Evolutionary conservation across 345 rosid genomes (phyloP).

Genomic region (Combretum micranthum): DNA sequence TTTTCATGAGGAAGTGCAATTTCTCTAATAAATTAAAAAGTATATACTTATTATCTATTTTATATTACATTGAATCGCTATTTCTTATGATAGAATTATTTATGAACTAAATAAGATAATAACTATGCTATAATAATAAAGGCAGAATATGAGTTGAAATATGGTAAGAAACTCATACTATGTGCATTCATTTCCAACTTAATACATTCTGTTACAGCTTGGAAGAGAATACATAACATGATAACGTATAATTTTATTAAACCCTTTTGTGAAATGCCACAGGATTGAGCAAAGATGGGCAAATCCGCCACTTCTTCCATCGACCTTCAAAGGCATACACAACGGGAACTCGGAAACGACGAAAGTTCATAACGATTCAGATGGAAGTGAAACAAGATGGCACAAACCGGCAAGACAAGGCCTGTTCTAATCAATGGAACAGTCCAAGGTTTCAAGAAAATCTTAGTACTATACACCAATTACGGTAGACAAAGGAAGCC

Average conservation of each 20-base stretch:
- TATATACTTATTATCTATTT: too few relatives aligned
- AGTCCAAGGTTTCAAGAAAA: conserved; percentile 78
- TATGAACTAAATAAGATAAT: too few relatives aligned
- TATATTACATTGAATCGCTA: too few relatives aligned
- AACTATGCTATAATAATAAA: too few relatives aligned
- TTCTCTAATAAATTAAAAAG: too few relatives aligned
- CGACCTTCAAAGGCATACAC: conserved; percentile 97
- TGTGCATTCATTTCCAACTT: too few relatives aligned
- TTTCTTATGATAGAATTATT: too few relatives aligned
- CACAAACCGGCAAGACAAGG: conserved; percentile 97
- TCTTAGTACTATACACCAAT: conserved; percentile 87
- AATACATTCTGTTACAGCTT: background rate
- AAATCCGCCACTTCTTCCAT: conserved; percentile 87
- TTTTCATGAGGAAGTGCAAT: too few relatives aligned
- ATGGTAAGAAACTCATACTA: too few relatives aligned
- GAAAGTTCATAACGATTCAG: conserved; percentile 79
- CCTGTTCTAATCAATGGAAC: conserved; percentile 45
- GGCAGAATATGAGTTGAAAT: too few relatives aligned
- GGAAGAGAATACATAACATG: background rate
- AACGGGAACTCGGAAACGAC: conserved; percentile 85
- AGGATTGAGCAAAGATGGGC: conserved; percentile 92
- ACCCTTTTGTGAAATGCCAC: background rate
- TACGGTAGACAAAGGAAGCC: conserved; percentile 90
- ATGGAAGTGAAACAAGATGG: conserved; percentile 93
- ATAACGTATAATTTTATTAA: too few relatives aligned